Evolutionary conservation across 805 yeast genomes (phyloP), one percentile per base, ranked within the genome.

Genomic region (Gaillardinia entomophila): DNA sequence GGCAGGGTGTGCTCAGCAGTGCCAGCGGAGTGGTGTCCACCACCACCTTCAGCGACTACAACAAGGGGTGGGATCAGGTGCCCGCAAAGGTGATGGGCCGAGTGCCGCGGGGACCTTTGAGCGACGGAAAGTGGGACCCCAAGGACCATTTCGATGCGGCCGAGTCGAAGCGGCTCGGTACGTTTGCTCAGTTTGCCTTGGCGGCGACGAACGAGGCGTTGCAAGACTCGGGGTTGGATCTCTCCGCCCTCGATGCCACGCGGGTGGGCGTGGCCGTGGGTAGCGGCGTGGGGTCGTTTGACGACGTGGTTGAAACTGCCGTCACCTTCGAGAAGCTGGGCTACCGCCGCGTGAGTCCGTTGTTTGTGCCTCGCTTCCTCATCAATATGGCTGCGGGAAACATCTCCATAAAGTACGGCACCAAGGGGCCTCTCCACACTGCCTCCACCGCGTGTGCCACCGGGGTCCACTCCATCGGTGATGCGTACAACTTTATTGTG

Each of bases 391-490:
- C 96, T 0, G 87, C 89, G 1, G 97, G 97, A 3, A 79, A 87
- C 38, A 75, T 92, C 5, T 82, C 96, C 5, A 89, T 92, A 35
- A 71, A 75, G 41, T 75, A 78, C 46, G 82, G 83, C 1, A 62
- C 88, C 25, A 65, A 73, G 45, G 99, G 98, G 0, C 95, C 96
- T 2, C 75, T 84, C 27, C 96, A 89, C 51, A 66, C 95, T 0
- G 92, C 79, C 0, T 75, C 95, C 2, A 88, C 97, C 0, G 98
- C 98, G 1, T 92, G 99, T 64, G 95, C 99, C 3, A 88, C 98
- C 0, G 99, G 99, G 0, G 74, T 82, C 18, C 94, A 92, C 50
- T 74, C 96, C 0, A 80, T 92, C 30, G 97, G 97, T 3, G 99
- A 92, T 52, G 97, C 96, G 0, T 74, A 69, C 43, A 75, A 89